phyloP scores from a whole-genome alignment of 78 protist genomes.

The Dictyostelium brefeldianum region DNA sequence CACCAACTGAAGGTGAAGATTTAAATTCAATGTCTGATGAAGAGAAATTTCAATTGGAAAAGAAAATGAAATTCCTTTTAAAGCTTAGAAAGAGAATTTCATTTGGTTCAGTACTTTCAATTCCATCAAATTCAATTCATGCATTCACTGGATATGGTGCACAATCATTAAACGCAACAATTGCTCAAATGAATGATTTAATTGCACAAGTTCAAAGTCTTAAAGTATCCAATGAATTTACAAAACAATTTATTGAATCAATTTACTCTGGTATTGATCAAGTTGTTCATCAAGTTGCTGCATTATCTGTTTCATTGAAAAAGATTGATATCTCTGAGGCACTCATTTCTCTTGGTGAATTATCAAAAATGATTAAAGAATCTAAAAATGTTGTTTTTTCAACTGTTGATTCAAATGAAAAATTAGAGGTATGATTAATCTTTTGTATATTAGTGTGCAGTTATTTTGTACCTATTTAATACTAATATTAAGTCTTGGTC shows the following conservation, averaged over 20 bases:
- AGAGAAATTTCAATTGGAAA: constrained; percentile 40
- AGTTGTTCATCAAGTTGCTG: constrained; percentile 8
- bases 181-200: background rate
- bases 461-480: background rate
- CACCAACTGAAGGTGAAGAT: constrained; percentile 43
- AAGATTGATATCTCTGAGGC: constrained; percentile 16
- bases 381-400: constrained; percentile 16
- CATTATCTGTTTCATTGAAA: constrained; percentile 16
- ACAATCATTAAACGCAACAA: background rate
- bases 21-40: background rate
- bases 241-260: constrained; percentile 15
- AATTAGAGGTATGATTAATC: background rate
- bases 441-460: background rate
- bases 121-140: constrained; percentile 43
- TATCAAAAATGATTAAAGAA: constrained; percentile 32
- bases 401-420: constrained; percentile 1
- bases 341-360: constrained; percentile 26
- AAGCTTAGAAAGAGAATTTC: constrained; percentile 63
- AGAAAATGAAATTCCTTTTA: constrained; percentile 38
- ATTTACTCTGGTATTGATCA: constrained; percentile 7
- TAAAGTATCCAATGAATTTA: background rate
- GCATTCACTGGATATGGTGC: background rate
- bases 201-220: background rate
- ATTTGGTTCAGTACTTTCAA: background rate
- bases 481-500: background rate